These are phyloP conservation scores for Entomortierella chlamydospora DNA, from an alignment of 192 early-diverging fungal species.

Conservation along the genomic window DNA sequence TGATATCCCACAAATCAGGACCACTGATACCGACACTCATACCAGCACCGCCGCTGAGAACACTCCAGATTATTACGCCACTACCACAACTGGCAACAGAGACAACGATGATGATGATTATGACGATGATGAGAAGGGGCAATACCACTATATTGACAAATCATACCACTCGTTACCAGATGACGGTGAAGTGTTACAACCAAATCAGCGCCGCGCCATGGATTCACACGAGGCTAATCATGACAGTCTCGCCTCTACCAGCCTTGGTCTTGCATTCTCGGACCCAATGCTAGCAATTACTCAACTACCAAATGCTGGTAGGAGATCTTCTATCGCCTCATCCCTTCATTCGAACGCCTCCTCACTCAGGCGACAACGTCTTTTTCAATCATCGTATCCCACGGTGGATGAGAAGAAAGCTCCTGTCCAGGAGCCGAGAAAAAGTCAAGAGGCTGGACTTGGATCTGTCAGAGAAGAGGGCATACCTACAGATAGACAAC, in stretches of 20 bases:
- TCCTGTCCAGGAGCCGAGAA: not conserved
- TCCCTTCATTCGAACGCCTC: conserved; percentile 33
- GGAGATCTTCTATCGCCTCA: conserved; percentile 38
- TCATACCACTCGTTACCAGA: not conserved
- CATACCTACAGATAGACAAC: conserved; percentile 1
- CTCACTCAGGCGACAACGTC: conserved; percentile 14
- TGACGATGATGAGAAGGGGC: not conserved
- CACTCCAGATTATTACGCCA: conserved; percentile 7
- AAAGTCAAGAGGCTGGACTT: conserved; percentile 5
- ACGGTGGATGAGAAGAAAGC: conserved; percentile 8
- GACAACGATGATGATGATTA: not conserved
- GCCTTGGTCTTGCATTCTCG: conserved; percentile 40
- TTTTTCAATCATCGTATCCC: conserved; percentile 9
- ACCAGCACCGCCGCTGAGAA: conserved; percentile 1
- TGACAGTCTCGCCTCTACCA: conserved; percentile 11
- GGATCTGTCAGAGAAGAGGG: not conserved
- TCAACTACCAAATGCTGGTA: conserved; percentile 35
- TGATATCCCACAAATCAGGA: conserved; percentile 26
- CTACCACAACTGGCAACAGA: not conserved
- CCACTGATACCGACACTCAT: conserved; percentile 28
- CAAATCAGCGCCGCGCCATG: conserved; percentile 37
- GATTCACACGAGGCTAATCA: conserved; percentile 21
- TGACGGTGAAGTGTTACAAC: conserved; percentile 28
- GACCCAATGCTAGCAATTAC: conserved; percentile 52
- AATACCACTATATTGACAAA: not conserved